A percentile compares a stretch with the other conserved stretches of the same genome.
Conservation (phyloP, 108 stramenopile species). For the Cyclostephanos invisitatus region DNA sequence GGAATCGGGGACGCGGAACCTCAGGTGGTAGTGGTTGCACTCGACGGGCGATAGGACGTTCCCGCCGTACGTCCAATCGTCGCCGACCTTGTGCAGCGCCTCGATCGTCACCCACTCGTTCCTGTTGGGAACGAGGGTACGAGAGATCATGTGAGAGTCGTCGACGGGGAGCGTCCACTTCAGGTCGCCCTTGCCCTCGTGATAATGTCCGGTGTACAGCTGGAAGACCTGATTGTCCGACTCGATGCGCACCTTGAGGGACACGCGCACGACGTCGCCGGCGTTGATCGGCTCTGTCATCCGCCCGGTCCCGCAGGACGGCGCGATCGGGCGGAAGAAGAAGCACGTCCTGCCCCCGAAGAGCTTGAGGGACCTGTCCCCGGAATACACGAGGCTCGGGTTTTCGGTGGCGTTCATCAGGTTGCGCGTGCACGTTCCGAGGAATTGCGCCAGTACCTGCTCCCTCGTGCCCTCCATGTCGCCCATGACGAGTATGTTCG, state of each 20-base stretch:
- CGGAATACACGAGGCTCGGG: slow-evolving; percentile 19
- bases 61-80: slow-evolving; percentile 37
- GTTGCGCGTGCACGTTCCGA: slow-evolving; percentile 6
- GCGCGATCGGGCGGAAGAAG: slow-evolving; percentile 24
- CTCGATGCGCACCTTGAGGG: slow-evolving; percentile 17
- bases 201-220: slow-evolving; percentile 37
- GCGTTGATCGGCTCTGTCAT: slow-evolving; percentile 5
- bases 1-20: slow-evolving; percentile 22
- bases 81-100: slow-evolving; percentile 33
- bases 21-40: slow-evolving; percentile 44
- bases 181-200: slow-evolving; percentile 12
- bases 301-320: slow-evolving; percentile 10
- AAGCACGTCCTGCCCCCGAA: slow-evolving; percentile 26
- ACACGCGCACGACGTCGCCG: slow-evolving; percentile 29
- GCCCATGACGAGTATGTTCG: slow-evolving; percentile 15
- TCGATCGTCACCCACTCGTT: slow-evolving; percentile 33
- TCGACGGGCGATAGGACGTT: slow-evolving; percentile 15
- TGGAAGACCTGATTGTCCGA: slow-evolving; percentile 24
- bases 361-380: not conserved
- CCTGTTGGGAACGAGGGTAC: slow-evolving; percentile 20
- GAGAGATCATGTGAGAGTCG: slow-evolving; percentile 32
- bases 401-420: not conserved
- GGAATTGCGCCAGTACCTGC: slow-evolving; percentile 10
- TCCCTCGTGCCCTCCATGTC: slow-evolving; percentile 20
- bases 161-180: slow-evolving; percentile 25